Conservation (phyloP, 208 protist species). For the Crithidia sp. region DNA sequence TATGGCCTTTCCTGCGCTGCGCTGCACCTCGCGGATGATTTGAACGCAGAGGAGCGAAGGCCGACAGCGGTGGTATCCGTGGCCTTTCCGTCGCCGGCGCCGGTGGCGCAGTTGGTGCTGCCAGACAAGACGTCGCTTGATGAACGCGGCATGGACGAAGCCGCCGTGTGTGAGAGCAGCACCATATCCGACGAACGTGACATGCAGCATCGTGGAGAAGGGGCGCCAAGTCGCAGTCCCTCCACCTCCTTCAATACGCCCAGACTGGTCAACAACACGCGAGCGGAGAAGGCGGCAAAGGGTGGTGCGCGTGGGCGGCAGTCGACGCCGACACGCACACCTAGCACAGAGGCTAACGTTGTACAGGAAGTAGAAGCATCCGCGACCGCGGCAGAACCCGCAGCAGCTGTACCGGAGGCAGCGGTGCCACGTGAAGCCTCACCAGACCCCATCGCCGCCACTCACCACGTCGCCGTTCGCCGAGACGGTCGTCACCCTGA, state of each 20-base stretch:
- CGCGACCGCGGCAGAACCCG: neutral
- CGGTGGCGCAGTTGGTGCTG: conserved; percentile 1
- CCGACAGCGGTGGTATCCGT: no score
- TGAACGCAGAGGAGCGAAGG: neutral
- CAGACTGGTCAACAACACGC: neutral
- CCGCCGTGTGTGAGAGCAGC: neutral
- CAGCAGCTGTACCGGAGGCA: neutral
- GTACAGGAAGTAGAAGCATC: neutral
- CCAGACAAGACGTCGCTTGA: conserved; percentile 9
- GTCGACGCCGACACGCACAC: neutral
- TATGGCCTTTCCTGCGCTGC: conserved; percentile 21
- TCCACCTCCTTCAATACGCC: neutral
- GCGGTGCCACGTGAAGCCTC: neutral
- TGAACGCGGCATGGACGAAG: neutral
- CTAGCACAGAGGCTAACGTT: neutral
- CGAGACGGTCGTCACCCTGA: neutral
- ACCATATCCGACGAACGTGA: neutral
- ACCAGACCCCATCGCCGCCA: neutral
- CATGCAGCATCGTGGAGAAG: conserved; percentile 24
- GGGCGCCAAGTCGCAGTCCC: conserved; percentile 15
- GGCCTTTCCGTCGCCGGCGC: neutral
- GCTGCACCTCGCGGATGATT: conserved; percentile 19
- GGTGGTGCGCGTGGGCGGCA: neutral
- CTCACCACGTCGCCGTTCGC: neutral
- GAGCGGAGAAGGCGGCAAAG: neutral